Evolutionary conservation across 305 asterid species (phyloP), one percentile per base, ranked within the genome.

Genomic region (Fraxinus baroniana): DNA sequence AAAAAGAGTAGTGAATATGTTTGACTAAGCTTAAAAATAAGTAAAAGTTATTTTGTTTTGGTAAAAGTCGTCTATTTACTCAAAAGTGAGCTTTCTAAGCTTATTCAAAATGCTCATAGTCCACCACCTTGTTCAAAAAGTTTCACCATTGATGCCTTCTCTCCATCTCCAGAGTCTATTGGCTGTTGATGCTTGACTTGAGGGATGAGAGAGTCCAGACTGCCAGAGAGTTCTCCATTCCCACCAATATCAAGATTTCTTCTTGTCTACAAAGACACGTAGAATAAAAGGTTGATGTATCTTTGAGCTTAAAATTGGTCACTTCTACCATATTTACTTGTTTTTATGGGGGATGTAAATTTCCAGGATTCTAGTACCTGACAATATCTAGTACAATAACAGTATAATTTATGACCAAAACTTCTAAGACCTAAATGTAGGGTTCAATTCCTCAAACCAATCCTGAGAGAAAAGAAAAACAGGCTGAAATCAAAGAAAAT

Each of bases 101-200:
- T 62, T 18, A 5, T 12, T 44, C 33, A 64, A 24, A 13, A 71
- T 18, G 55, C 28, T 39, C 12, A 15, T 28, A 79, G 66, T 37
- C 60, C 66, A 75, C 49, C 80, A 93, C 97, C 97, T 92, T 92
- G 97, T 82, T 91, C 97, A 87, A 92, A 92, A 84, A 94, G 95
- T 77, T 88, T 94, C 74, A 86, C 95, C 90, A 92, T 89, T 5
- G 97, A 91, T 64, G 91, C 77, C 88, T 86, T 88, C 83, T 90
- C 95, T 26, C 94, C 94, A 84, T 87, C 90, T 35, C 84, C 92
- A 32, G 92, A 85, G 82, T 90, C 92, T 88, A 87, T 83, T 28
- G 39, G 80, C 13, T 88, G 88, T 77, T 87, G 92, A 83, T 81
- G 90, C 82, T 87, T 88, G 79, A 84, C 81, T 84, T 87, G 92